Evolutionary conservation across 2,329 filamentous ascomycete genomes (phyloP), one percentile per base, ranked within the genome.

Genomic region (Lasiodiplodia gonubiensis): DNA sequence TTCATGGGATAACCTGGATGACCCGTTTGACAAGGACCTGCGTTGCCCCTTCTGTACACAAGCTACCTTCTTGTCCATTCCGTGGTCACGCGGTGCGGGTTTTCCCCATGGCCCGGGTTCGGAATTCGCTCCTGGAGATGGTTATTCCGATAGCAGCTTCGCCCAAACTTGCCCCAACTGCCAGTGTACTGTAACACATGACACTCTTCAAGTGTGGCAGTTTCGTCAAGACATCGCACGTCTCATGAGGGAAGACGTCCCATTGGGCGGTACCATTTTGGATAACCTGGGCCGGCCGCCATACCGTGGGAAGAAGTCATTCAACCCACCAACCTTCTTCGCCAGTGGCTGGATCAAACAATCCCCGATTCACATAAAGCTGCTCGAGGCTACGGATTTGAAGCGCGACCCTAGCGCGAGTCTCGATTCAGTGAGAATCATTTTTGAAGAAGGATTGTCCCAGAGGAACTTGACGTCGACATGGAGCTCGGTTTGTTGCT

Each of bases 251-350:
- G 71, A 82, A 3, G 71, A 81, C 16, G 74, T 79, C 1, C 88
- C 90, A 0, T 87, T 94, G 82, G 88, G 89, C 0, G 90, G 91
- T 1, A 93, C 90, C 0, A 75, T 92, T 4, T 81, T 92, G 8
- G 81, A 86, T 10, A 74, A 83, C 0, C 75, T 78, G 1, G 91
- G 90, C 0, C 76, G 48, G 37, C 67, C 67, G 21, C 46, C 37
- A 2, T 30, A 7, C 42, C 59, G n/a, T 4, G 23, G 12, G 14
- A 51, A 25, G 14, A 18, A 10, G 35, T 12, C 51, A 2, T 12
- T 18, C 30, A 35, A 30, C 14, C 53, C 52, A 14, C 35, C 64
- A 2, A 11, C 48, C 27, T 48, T 53, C 48, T 68, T 67, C 14
- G 64, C 67, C n/a, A 63, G 46, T 25, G 51, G 16, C 16, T 39